Percentiles rank a stretch among this genome's conserved stretches.
These are phyloP conservation scores for Populus hybrid DNA, from an alignment of 441 rosid species.

Conservation along the genomic window DNA sequence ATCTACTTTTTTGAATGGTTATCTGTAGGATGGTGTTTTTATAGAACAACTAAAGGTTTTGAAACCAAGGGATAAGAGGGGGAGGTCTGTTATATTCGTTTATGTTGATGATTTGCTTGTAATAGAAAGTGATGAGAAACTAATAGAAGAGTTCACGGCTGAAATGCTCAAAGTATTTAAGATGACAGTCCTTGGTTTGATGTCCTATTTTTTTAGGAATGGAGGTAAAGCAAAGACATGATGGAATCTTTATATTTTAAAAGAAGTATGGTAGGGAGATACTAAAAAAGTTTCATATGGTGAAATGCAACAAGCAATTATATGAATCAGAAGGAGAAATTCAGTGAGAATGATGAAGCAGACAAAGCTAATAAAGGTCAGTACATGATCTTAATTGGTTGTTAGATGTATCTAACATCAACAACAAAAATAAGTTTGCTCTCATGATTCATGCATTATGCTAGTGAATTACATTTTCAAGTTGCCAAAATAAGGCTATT, in stretches of 20 bases:
- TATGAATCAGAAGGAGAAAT: neutral
- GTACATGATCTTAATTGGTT: too few relatives aligned
- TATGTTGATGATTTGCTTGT: too few relatives aligned
- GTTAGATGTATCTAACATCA: too few relatives aligned
- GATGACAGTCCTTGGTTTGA: neutral
- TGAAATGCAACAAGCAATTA: neutral
- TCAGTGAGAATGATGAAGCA: neutral
- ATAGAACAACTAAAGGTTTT: neutral
- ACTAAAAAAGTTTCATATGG: neutral
- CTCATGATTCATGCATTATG: too few relatives aligned
- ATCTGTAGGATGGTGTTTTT: neutral
- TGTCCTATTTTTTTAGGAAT: neutral
- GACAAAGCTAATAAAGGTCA: too few relatives aligned
- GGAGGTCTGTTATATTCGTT: neutral
- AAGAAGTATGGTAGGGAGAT: neutral
- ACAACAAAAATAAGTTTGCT: too few relatives aligned
- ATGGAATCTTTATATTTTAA: neutral
- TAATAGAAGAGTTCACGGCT: too few relatives aligned
- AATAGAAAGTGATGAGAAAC: too few relatives aligned
- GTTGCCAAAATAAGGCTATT: too few relatives aligned
- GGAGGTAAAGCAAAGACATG: neutral
- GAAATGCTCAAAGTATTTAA: neutral
- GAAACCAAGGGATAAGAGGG: neutral
- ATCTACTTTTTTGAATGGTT: constrained; percentile 13
- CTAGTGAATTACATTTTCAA: too few relatives aligned